Evolutionary conservation across 768 basidiomycete species (phyloP), one percentile per base, ranked within the genome.

Genomic region (Kondoa malvinella): DNA sequence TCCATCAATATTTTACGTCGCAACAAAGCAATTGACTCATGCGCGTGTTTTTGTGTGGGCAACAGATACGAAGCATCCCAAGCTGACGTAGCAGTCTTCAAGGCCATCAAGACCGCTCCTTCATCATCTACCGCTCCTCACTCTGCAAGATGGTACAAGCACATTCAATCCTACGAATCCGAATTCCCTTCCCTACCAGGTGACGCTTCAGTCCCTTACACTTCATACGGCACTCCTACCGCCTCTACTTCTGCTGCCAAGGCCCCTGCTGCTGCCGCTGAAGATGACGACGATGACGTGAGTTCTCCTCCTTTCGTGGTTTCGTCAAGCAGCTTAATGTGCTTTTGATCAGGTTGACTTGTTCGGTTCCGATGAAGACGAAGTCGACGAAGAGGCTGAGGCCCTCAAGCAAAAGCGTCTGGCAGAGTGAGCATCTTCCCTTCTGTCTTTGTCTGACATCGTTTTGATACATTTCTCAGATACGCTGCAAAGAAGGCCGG

Each of bases 401-500:
- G 81, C 81, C 68, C 73, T 92, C 81, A 94, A 92, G 81, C 86
- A 86, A 31, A 86, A 96, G 78, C 90, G 95, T 78, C 83, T 97
- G 69, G 90, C 88, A 68, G 88, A 85, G n/a, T n/a, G n/a, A n/a
- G n/a, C n/a, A n/a, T n/a, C n/a, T n/a, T n/a, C n/a, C n/a, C n/a
- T n/a, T n/a, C n/a, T n/a, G n/a, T n/a, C n/a, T n/a, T n/a, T n/a
- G n/a, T n/a, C n/a, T n/a, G n/a, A n/a, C n/a, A n/a, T n/a, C n/a
- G n/a, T n/a, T n/a, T n/a, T n/a, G n/a, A n/a, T n/a, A n/a, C n/a
- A n/a, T n/a, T n/a, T n/a, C n/a, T n/a, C n/a, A n/a, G n/a, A 57
- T 99, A 99, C 80, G 84, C 89, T 71, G 88, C 82, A 64, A 94
- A 89, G 83, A 97, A 97, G 81, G 91, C 89, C 27, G 81, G 80